Base-by-base conservation (phyloP, 2,329 filamentous ascomycete genomes). In the Exserohilum turcica region DNA sequence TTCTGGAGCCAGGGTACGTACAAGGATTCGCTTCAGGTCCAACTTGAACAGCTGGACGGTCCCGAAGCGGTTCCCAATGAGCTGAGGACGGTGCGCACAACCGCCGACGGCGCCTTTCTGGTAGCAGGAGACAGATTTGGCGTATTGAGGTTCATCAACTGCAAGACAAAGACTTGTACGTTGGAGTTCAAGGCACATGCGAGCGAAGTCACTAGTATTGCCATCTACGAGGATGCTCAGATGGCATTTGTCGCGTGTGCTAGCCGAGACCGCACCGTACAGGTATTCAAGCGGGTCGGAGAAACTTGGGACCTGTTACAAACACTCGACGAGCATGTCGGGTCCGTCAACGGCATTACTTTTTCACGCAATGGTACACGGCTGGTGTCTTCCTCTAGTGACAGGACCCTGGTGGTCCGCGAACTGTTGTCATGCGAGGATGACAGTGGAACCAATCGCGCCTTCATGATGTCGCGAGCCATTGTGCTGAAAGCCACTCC, bases 251-350 rank as follows among this genome's bases (percentile, higher is more conserved):
- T 97, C 63, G 93, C 90, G 15, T 92, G 88, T 9, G 92, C 89
- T 69, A 63, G 66, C 24, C 84, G 94, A 60, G 94, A 99, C 74
- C 87, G 94, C 44, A 96, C 89, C n/a, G 85, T 93, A 1, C 94
- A 99, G 72, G 78, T 99, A n/a, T 97, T 97, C 70, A 81, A 84
- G 55, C 80, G 80, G 19, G 76, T 77, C 1, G 78, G 75, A 10
- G 82, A 85, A 2, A 76, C 75, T 2, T 88, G 95, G 73, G 84
- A 89, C 52, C 84, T 97, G 52, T 84, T 96, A 45, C 94, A 99
- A 73, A 99, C 94, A 0, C 84, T 97, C 68, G 86, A 90, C 50
- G 93, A 99, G 63, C 96, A 97, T 74, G 86, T 92, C 27, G 91
- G 92, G 18, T 90, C 90, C 59, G 92, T 99, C 15, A 88, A 84